These are phyloP conservation scores for Salvia rosmarinus DNA, from an alignment of 257 asterid genomes.

Conservation along the genomic window DNA sequence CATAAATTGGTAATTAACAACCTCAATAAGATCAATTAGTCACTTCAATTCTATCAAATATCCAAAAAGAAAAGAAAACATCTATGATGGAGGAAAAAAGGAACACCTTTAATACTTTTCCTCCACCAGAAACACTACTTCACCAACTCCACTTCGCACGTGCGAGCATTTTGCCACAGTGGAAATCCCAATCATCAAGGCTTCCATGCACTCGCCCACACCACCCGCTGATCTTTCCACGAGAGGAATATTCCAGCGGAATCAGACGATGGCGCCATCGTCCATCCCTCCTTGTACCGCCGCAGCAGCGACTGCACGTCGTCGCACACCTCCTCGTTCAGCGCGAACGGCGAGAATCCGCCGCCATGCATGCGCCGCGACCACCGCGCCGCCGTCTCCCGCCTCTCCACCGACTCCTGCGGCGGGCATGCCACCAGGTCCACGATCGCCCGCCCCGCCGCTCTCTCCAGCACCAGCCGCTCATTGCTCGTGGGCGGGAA, in stretches of 20 bases:
- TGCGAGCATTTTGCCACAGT: slow-evolving; percentile 27
- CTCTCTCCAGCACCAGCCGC: slow-evolving; percentile 87
- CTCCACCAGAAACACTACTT: slow-evolving; percentile 37
- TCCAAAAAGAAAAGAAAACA: slow-evolving; percentile 22
- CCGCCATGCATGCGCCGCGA: slow-evolving; percentile 68
- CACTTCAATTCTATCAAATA: slow-evolving; percentile 49
- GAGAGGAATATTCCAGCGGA: slow-evolving; percentile 92
- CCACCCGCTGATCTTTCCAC: slow-evolving; percentile 97
- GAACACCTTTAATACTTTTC: slow-evolving; percentile 25
- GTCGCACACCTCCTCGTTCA: slow-evolving; percentile 88
- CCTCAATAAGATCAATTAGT: slow-evolving; percentile 37
- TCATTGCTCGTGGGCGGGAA: slow-evolving; percentile 76
- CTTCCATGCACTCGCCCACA: slow-evolving; percentile 99
- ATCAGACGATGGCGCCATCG: slow-evolving; percentile 67
- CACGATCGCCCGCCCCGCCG: slow-evolving; percentile 80
- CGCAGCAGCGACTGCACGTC: slow-evolving; percentile 87
- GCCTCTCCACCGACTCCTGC: slow-evolving; percentile 69
- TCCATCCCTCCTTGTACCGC: slow-evolving; percentile 96
- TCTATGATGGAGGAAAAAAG: not conserved
- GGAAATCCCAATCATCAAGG: slow-evolving; percentile 48
- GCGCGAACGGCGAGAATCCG: slow-evolving; percentile 53
- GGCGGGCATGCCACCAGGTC: slow-evolving; percentile 83
- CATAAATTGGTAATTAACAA: slow-evolving; percentile 28
- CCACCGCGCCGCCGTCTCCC: slow-evolving; percentile 88
- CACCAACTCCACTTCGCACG: slow-evolving; percentile 41